Evolutionary conservation across 164 flowering plant species (phyloP).

Genomic region (Houttuynia cordata): DNA sequence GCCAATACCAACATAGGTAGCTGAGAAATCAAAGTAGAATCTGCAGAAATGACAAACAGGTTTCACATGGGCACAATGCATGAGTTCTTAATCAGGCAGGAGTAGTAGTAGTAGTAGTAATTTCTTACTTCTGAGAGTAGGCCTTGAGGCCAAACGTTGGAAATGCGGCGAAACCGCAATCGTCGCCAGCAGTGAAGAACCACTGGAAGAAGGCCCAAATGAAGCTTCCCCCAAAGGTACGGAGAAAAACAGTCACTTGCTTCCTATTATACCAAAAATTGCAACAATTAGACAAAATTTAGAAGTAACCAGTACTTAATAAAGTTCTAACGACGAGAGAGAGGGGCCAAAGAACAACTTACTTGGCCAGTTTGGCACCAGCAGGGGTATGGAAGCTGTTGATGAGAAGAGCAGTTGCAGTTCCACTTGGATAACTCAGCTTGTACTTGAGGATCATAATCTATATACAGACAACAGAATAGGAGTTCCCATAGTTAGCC

Average conservation of each 20-base stretch:
- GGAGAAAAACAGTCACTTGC: conserved; percentile 14
- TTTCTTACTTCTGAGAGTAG: conserved; percentile 2
- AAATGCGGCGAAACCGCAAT: conserved; percentile 17
- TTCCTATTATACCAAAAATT: conserved; percentile 5
- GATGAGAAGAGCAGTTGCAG: conserved; percentile 58
- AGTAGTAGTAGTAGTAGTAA: no score
- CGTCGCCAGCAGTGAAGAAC: conserved; percentile 21
- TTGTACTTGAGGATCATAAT: conserved; percentile 52
- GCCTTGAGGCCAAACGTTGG: conserved; percentile 23
- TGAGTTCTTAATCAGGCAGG: not conserved
- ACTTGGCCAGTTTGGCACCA: conserved; percentile 52
- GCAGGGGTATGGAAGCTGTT: conserved; percentile 62
- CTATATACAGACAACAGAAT: conserved; percentile 11
- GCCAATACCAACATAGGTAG: conserved; percentile 57
- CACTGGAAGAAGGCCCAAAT: conserved; percentile 22
- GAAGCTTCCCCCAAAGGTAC: conserved; percentile 12
- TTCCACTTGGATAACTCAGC: conserved; percentile 56
- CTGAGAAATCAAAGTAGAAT: conserved; percentile 54
- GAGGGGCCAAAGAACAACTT: not conserved
- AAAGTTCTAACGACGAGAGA: not conserved
- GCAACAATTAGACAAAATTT: not conserved
- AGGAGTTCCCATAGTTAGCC: not conserved
- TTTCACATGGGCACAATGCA: not conserved
- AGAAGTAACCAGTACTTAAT: not conserved
- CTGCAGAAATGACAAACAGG: conserved; percentile 13